A percentile compares a stretch with the other conserved stretches of the same genome.
phyloP scores from a whole-genome alignment of 1,139 yeast genomes.

The Yamadazyma membranifaciens region DNA sequence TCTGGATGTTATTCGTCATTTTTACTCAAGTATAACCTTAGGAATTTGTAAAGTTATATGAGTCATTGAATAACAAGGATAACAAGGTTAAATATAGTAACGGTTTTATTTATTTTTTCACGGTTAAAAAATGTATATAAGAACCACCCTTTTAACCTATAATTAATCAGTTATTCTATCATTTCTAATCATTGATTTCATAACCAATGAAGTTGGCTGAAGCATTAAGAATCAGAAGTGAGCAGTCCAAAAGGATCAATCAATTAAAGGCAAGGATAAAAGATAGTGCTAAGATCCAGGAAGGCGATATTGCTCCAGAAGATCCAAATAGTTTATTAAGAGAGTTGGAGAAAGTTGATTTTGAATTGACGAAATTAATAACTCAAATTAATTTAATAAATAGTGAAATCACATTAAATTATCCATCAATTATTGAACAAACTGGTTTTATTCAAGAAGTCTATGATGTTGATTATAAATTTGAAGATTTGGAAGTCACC shows the following conservation, averaged over 20 bases:
- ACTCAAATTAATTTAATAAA: conserved; percentile 15
- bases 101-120: no score
- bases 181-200: no score
- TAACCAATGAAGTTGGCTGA: conserved; percentile 8
- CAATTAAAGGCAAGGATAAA: conserved; percentile 12
- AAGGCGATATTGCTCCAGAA: conserved; percentile 16
- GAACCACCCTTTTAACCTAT: not conserved
- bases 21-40: no score
- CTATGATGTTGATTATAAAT: conserved; percentile 3
- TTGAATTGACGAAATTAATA: conserved; percentile 10
- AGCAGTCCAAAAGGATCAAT: conserved; percentile 8
- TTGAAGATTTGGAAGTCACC: conserved; percentile 2
- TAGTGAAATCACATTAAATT: conserved; percentile 8
- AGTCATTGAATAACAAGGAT: no score
- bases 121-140: no score
- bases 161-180: not conserved
- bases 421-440: conserved; percentile 10
- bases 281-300: conserved; percentile 15
- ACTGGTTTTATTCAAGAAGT: conserved; percentile 3
- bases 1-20: no score
- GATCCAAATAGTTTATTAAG: conserved; percentile 10
- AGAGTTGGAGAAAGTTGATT: conserved; percentile 9
- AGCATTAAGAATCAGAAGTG: conserved; percentile 16
- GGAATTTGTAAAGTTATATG: no score
- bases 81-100: no score